Percentiles rank a stretch among this genome's conserved stretches.
Conservation (phyloP, 352 stramenopile species). For the Phytophthora meadii region DNA sequence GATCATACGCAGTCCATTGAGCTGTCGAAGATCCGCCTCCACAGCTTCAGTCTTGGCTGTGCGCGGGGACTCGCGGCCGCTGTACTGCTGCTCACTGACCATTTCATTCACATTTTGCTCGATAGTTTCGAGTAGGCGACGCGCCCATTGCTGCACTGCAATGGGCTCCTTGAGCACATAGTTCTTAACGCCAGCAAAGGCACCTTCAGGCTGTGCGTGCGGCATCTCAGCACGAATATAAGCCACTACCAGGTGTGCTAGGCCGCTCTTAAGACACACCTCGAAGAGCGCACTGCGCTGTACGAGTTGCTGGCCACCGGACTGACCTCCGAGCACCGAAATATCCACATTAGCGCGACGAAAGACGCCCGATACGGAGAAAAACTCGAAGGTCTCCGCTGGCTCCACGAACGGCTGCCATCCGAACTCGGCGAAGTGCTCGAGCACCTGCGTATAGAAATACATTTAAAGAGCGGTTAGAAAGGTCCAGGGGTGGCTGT, state of each 20-base stretch:
- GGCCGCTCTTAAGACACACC: constrained; percentile 71
- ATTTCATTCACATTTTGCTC: constrained; percentile 66
- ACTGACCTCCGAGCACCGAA: constrained; percentile 49
- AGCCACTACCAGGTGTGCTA: constrained; percentile 75
- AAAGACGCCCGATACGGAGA: constrained; percentile 81
- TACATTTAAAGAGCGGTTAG: constrained; percentile 6
- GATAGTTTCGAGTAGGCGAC: constrained; percentile 57
- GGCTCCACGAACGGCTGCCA: constrained; percentile 84
- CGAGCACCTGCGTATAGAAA: constrained; percentile 55
- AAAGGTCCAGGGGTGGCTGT: neutral
- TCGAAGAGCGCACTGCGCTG: constrained; percentile 84
- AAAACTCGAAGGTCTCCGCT: constrained; percentile 88
- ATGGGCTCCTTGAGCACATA: constrained; percentile 86
- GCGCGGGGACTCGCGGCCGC: constrained; percentile 38
- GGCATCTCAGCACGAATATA: constrained; percentile 65
- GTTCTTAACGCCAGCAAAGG: constrained; percentile 44
- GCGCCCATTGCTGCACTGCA: constrained; percentile 81
- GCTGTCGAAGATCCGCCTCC: constrained; percentile 55
- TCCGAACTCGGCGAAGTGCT: constrained; percentile 79
- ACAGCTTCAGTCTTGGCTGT: constrained; percentile 44
- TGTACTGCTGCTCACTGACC: constrained; percentile 57
- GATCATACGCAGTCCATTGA: constrained; percentile 74
- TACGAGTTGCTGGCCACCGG: constrained; percentile 43
- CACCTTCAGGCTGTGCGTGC: constrained; percentile 23
- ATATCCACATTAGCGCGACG: constrained; percentile 64